These are phyloP conservation scores for Plenodomus tracheiphilus DNA, from an alignment of 2,329 filamentous ascomycete species.

Conservation along the genomic window DNA sequence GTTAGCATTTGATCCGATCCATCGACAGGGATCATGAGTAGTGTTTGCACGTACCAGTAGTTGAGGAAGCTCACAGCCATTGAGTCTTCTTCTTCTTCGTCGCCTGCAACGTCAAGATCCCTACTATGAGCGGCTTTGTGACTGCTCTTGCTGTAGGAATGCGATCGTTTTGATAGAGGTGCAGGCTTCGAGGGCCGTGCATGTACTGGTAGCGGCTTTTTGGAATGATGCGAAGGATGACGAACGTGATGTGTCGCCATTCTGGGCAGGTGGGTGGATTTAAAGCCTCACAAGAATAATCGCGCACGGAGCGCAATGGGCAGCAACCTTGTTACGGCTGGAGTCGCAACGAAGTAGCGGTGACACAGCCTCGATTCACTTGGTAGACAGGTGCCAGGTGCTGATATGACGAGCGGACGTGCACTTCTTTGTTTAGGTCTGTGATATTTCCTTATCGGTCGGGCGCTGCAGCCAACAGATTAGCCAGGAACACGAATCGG, in stretches of 20 bases:
- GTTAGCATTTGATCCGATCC: slow-evolving; percentile 13
- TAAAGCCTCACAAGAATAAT: slow-evolving; percentile 35
- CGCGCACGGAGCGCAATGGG: slow-evolving; percentile 36
- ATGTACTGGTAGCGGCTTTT: slow-evolving; percentile 41
- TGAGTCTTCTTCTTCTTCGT: slow-evolving; percentile 54
- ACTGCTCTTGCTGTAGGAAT: slow-evolving; percentile 34
- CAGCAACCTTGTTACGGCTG: slow-evolving; percentile 30
- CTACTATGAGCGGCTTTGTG: slow-evolving; percentile 28
- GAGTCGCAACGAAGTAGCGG: slow-evolving; percentile 37
- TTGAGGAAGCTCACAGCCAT: slow-evolving; percentile 58
- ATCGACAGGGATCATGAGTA: not conserved
- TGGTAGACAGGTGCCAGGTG: slow-evolving; percentile 23
- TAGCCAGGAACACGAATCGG: slow-evolving; percentile 39
- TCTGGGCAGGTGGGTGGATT: slow-evolving; percentile 39
- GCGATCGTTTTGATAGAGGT: slow-evolving; percentile 39
- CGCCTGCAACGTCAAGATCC: slow-evolving; percentile 40
- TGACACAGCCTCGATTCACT: slow-evolving; percentile 40
- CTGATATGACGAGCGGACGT: slow-evolving; percentile 41
- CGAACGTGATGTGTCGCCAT: slow-evolving; percentile 41
- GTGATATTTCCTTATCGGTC: slow-evolving; percentile 34
- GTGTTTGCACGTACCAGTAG: slow-evolving; percentile 51
- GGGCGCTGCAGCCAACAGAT: slow-evolving; percentile 34
- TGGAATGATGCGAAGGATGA: slow-evolving; percentile 39
- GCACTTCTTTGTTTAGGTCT: slow-evolving; percentile 44
- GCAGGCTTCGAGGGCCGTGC: slow-evolving; percentile 39